Conservation (phyloP, 164 flowering plant species). For the Liquidambar formosana region DNA sequence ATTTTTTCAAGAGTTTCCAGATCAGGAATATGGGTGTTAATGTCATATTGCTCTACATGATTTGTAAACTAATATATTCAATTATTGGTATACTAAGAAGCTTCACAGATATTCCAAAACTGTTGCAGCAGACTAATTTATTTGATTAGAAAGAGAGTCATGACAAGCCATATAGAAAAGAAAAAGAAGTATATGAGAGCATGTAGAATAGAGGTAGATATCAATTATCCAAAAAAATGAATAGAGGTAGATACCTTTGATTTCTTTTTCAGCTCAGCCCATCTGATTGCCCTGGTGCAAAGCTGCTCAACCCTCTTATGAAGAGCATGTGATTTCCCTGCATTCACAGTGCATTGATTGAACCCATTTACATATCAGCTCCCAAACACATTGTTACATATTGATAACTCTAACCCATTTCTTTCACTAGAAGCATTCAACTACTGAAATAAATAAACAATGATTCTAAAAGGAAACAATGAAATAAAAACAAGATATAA, state of each 20-base stretch:
- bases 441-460: not conserved
- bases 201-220: slow-evolving; percentile 24
- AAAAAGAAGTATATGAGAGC: not conserved
- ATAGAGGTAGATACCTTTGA: slow-evolving; percentile 58
- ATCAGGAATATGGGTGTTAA: no score
- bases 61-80: no score
- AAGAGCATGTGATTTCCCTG: slow-evolving; percentile 99
- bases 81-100: no score
- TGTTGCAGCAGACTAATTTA: no score
- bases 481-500: not conserved
- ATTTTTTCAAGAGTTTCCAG: no score
- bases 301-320: slow-evolving; percentile 98
- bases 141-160: no score
- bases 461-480: not conserved
- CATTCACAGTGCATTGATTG: slow-evolving; percentile 24
- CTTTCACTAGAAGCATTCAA: not conserved
- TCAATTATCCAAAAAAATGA: no score
- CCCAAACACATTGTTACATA: not conserved
- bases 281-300: slow-evolving; percentile 90
- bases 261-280: slow-evolving; percentile 93
- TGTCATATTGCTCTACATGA: no score
- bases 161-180: no score
- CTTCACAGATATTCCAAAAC: no score
- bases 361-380: slow-evolving; percentile 4
- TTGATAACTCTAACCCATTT: not conserved